Evolutionary conservation across 768 basidiomycete genomes (phyloP).

Genomic region (Lactifluus echinatus): DNA sequence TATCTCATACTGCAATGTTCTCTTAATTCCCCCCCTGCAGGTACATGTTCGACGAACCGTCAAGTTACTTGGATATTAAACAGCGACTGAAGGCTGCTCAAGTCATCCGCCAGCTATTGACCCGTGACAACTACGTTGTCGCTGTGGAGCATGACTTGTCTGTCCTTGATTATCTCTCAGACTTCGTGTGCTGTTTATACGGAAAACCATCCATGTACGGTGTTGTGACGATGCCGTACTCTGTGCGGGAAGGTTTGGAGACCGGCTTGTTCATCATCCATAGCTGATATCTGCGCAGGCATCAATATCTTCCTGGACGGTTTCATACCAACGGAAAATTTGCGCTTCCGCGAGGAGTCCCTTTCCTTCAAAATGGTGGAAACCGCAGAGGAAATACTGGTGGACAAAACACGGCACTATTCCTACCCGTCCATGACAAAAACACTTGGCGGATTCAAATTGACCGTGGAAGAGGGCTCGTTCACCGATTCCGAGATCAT

Average conservation of each 20-base stretch:
- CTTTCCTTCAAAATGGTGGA: constrained; percentile 97
- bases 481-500: constrained; percentile 99
- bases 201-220: constrained; percentile 97
- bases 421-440: constrained; percentile 95
- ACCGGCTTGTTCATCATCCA: background rate
- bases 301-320: constrained; percentile 99
- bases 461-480: constrained; percentile 79
- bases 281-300: constrained; percentile 37
- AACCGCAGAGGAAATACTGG: constrained; percentile 81
- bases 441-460: constrained; percentile 91
- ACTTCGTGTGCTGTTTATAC: constrained; percentile 96
- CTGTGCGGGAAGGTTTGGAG: constrained; percentile 84
- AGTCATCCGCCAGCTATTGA: constrained; percentile 83
- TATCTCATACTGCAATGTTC: background rate
- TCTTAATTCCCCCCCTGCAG: constrained; percentile 7
- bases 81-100: constrained; percentile 93
- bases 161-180: constrained; percentile 95
- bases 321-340: constrained; percentile 96
- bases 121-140: constrained; percentile 83
- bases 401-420: constrained; percentile 85
- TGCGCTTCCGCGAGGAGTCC: constrained; percentile 95
- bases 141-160: constrained; percentile 99
- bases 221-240: constrained; percentile 98
- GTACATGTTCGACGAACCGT: constrained; percentile 99
- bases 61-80: constrained; percentile 93